Base-by-base conservation (phyloP, 139 green algal species). In the Monoraphidium neglectum region DNA sequence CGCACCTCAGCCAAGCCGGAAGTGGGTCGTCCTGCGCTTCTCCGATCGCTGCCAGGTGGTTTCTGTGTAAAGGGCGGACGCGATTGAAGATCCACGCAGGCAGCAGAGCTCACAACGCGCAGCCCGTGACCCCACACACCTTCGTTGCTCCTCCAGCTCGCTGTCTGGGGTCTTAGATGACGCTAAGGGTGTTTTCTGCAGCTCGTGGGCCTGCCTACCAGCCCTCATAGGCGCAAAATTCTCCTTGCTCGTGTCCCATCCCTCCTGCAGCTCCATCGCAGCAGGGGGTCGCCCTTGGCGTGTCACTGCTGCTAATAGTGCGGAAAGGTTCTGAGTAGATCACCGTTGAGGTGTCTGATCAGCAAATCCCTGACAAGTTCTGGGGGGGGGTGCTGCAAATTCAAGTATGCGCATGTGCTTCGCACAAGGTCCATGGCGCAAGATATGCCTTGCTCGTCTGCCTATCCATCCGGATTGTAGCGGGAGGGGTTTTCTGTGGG, bases 181-280 rank as follows among this genome's bases (percentile, higher is more conserved):
- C 24, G 72, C 36, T 3, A 77, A 6, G 2, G 72, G 72, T 26
- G 78, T 59, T 37, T 90, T 81, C 43, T 72, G 68, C 28, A 95
- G 75, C 0, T 66, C 88, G 0, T 68, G 70, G 6, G 86, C 83
- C 16, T 88, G 81, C 24, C 93, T 82, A 0, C 93, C 93, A 12
- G 68, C 38, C 38, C 87, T 90, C 28, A 96, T 61, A 0, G 93
- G 93, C 74, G 93, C 87, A 51, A 90, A 92, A 77, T 98, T 98
- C 68, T 98, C 93, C 74, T 98, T 98, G 40, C 71, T 85, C 2
- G 79, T 49, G 72, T 98, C 93, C 93, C 93, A 97, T 15, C 91
- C 87, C 54, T 67, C 43, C n/a, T n/a, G n/a, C n/a, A n/a, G n/a
- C n/a, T n/a, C n/a, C n/a, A n/a, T n/a, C n/a, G n/a, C n/a, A n/a